Evolutionary conservation across 78 protist genomes (phyloP), one percentile per base, ranked within the genome.

Genomic region (Dictyostelium citrinum): DNA sequence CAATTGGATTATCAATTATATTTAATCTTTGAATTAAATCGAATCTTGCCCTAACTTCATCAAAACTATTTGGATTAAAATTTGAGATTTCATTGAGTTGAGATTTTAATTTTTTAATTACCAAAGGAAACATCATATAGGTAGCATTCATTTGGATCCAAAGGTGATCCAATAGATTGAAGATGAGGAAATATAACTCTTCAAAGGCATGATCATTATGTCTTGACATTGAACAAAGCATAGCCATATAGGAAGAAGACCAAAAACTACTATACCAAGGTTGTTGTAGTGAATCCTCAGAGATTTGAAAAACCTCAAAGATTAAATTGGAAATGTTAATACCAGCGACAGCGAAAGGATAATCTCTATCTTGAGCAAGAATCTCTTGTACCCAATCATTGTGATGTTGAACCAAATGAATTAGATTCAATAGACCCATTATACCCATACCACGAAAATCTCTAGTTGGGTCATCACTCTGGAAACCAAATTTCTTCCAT

Each of bases 391-490:
- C 93, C 93, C 93, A 86, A 6, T 24, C 35, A 2, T n/a, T 35
- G 33, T 86, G 93, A 78, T 86, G 27, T 55, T 78, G 70, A 2
- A 86, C 93, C 6, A 86, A 71, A 67, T 76, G 49, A 12, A 67
- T 67, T 51, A 86, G 68, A 78, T 86, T 86, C 8, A 78, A 68
- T 41, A 86, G 46, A 17, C 93, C 93, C 37, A 86, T 35, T n/a
- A 86, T 60, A n/a, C 93, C 93, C 93, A 86, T 86, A 12, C 93
- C 93, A 60, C 93, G 71, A 39, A 86, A 86, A 67, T 86, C 93
- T 39, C 93, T 39, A 3, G 84, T 67, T 5, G 93, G 93, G 31
- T 86, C 84, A 5, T 86, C 93, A 39, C 80, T 64, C 35, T 86
- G 93, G 43, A 86, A 86, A 0, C 93, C 93, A 86, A 86, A 86